Base-by-base conservation (phyloP, 1,284 basidiomycete genomes). In the Fomes fomentarius region DNA sequence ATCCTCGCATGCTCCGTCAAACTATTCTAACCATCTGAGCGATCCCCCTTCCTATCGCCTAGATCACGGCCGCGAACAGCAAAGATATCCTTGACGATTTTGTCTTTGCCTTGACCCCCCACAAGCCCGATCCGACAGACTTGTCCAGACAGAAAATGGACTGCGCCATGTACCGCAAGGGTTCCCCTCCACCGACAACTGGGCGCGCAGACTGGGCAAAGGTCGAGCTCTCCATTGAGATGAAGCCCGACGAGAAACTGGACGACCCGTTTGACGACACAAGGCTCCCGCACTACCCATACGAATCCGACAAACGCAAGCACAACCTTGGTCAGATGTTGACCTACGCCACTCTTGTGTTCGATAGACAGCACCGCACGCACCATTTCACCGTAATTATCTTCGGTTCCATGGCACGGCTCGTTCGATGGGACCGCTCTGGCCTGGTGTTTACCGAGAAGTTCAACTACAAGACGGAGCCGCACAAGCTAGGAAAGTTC, bases 341-440 rank as follows among this genome's bases (percentile, higher is more conserved):
- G 17, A 33, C 44, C 7, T 50, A 51, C 35, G 22, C 40, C 6
- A 9, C 41, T 12, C 28, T 37, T 22, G 26, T 48, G n/a, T 48
- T 53, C 40, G 39, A 54, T 1, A 19, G 30, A 6, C 56, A 58
- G 11, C 52, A 51, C 1, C 48, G 52, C 5, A 54, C 38, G 1
- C 42, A 37, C 19, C 33, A 17, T 22, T 54, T 35, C 40, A 40
- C 22, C 2, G 15, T 58, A 14, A 7, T 54, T 12, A 5, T 54
- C 26, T 24, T 54, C n/a, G 52, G 48, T n/a, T 2, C 9, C 8
- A 28, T 17, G n/a, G 48, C 35, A 7, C 56, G 56, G 14, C 17
- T 55, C 42, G 5, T 55, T 21, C 46, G 49, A 19, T 46, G 34
- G 28, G 56, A 55, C 19, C 39, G 52, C 7, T 22, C 53, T 2